Conservation (phyloP, 179 eudicot species). For the Beta lomatogona region DNA sequence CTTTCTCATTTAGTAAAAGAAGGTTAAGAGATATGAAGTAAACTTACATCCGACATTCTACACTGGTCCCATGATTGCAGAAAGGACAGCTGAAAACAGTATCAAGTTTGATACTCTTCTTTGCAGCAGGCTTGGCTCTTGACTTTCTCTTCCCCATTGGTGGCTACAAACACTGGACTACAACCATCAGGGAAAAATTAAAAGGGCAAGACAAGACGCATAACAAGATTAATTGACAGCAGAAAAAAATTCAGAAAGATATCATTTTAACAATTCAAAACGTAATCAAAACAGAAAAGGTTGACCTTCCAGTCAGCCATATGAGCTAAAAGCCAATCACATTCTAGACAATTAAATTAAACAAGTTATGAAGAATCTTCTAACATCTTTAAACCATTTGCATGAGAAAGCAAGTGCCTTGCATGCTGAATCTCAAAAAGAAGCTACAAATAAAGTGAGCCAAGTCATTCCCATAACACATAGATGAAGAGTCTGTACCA, state of each 20-base stretch:
- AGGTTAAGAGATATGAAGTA: not conserved
- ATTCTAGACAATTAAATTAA: not conserved
- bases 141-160: constrained; percentile 95
- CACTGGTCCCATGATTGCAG: constrained; percentile 90
- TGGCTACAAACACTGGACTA: constrained; percentile 1
- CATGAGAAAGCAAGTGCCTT: not conserved
- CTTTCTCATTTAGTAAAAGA: not conserved
- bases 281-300: not conserved
- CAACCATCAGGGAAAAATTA: not conserved
- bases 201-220: not conserved
- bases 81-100: constrained; percentile 92
- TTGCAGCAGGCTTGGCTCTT: constrained; percentile 80
- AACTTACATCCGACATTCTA: constrained; percentile 89
- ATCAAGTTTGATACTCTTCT: constrained; percentile 85
- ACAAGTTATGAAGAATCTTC: not conserved
- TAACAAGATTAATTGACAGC: not conserved
- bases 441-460: not conserved
- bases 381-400: not conserved
- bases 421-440: not conserved
- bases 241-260: not conserved
- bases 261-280: not conserved
- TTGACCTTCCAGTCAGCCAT: not conserved
- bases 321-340: not conserved
- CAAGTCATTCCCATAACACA: not conserved
- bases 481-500: not conserved